phyloP scores from a whole-genome alignment of 345 rosid species.

The Pugionium cornutum region DNA sequence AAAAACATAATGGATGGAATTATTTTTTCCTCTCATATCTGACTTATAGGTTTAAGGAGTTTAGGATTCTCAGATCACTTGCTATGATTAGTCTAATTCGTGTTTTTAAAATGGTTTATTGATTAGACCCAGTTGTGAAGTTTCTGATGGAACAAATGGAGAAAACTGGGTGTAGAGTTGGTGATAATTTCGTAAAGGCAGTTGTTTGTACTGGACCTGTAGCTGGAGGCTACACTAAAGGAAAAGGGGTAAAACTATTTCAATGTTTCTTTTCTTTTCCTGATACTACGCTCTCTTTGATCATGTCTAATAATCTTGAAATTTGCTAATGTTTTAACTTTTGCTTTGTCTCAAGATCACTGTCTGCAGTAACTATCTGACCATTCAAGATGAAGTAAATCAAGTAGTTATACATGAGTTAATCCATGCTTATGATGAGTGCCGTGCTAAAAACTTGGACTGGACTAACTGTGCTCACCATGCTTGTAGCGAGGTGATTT shows the following conservation, averaged over 20 bases:
- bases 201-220: constrained; percentile 55
- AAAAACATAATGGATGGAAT: no score
- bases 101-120: not conserved
- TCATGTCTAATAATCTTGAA: not conserved
- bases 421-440: constrained; percentile 89
- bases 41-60: constrained; percentile 21
- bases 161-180: constrained; percentile 78
- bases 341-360: constrained; percentile 49
- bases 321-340: not conserved
- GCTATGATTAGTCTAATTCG: not conserved
- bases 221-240: constrained; percentile 65
- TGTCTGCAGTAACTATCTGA: constrained; percentile 78
- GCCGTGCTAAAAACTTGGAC: constrained; percentile 82
- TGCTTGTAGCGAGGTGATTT: constrained; percentile 89
- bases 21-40: no score
- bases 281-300: constrained; percentile 7
- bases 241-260: constrained; percentile 57
- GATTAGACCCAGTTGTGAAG: constrained; percentile 78
- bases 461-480: constrained; percentile 94
- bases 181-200: constrained; percentile 74
- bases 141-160: constrained; percentile 83
- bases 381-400: constrained; percentile 76
- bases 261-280: not conserved
- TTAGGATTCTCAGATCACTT: constrained; percentile 7
- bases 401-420: constrained; percentile 86